Conservation (phyloP, 2,329 filamentous ascomycete genomes). For the Fusarium praegraminearum region DNA sequence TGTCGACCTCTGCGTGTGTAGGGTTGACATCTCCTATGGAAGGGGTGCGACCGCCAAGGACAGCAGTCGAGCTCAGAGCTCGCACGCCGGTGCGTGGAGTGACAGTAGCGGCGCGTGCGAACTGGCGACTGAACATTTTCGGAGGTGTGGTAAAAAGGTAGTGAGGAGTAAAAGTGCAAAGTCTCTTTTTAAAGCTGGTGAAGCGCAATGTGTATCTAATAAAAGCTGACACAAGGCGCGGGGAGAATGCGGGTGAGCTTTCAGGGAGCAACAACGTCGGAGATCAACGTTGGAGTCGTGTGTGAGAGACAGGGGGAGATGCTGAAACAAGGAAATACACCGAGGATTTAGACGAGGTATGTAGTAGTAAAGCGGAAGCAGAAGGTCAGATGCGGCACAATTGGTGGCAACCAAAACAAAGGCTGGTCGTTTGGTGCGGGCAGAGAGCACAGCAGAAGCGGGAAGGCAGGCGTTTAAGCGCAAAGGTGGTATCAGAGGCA, state of each 20-base stretch:
- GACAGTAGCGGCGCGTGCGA: conserved; percentile 59
- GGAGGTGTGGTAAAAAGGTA: conserved; percentile 38
- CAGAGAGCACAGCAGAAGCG: conserved; percentile 45
- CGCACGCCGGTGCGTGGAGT: conserved; percentile 64
- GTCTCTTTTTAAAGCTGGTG: conserved; percentile 10
- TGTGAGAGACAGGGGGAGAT: conserved; percentile 31
- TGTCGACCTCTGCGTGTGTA: conserved; percentile 72
- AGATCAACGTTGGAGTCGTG: conserved; percentile 34
- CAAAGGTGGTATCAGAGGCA: conserved; percentile 34
- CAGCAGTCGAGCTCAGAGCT: conserved; percentile 68
- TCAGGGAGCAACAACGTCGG: conserved; percentile 34
- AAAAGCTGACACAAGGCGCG: conserved; percentile 38
- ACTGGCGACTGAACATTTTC: conserved; percentile 63
- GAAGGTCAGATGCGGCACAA: conserved; percentile 45
- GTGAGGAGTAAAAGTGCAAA: conserved; percentile 28
- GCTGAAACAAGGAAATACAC: conserved; percentile 37
- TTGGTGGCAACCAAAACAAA: conserved; percentile 41
- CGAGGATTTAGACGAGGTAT: conserved; percentile 32
- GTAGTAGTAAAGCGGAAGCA: conserved; percentile 35
- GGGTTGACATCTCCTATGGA: conserved; percentile 84
- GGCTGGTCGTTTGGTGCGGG: conserved; percentile 12
- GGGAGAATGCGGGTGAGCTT: conserved; percentile 30
- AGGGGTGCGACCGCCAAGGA: conserved; percentile 67
- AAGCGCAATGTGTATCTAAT: conserved; percentile 35
- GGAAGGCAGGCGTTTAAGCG: conserved; percentile 38